A percentile compares a stretch with the other conserved stretches of the same genome.
phyloP scores from a whole-genome alignment of 1,284 basidiomycete species.

The Marasmius sp. region DNA sequence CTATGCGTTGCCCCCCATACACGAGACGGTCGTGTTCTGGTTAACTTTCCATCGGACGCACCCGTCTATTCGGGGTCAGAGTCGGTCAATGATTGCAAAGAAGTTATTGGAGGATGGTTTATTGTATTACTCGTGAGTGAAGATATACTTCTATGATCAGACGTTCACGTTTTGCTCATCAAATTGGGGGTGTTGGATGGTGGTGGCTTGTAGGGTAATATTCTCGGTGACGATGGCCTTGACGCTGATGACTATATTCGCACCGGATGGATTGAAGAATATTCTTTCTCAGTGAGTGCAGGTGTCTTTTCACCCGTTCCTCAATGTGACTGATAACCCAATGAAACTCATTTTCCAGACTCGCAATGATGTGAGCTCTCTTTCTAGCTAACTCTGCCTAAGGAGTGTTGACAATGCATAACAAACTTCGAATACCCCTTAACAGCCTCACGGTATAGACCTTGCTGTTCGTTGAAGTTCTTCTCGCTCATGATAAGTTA shows the following conservation, averaged over 20 bases:
- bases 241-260: conserved; percentile 49
- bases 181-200: no score
- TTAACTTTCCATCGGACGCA: conserved; percentile 48
- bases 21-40: conserved; percentile 49
- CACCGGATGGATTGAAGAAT: conserved; percentile 21
- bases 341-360: no score
- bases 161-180: background rate
- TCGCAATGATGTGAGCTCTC: conserved; percentile 48
- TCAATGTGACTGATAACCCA: no score
- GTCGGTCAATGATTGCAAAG: conserved; percentile 41
- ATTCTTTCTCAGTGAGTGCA: background rate
- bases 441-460: background rate
- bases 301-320: no score
- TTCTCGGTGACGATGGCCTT: conserved; percentile 50
- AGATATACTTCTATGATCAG: background rate
- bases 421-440: no score
- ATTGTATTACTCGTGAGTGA: conserved; percentile 49
- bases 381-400: no score
- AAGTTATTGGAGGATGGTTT: conserved; percentile 52
- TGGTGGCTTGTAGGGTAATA: conserved; percentile 41
- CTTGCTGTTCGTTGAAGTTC: background rate
- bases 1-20: conserved; percentile 55
- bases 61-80: conserved; percentile 36
- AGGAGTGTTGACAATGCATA: no score
- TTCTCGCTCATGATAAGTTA: background rate